These are phyloP conservation scores for Mycena filopes DNA, from an alignment of 768 basidiomycete genomes.

Conservation along the genomic window DNA sequence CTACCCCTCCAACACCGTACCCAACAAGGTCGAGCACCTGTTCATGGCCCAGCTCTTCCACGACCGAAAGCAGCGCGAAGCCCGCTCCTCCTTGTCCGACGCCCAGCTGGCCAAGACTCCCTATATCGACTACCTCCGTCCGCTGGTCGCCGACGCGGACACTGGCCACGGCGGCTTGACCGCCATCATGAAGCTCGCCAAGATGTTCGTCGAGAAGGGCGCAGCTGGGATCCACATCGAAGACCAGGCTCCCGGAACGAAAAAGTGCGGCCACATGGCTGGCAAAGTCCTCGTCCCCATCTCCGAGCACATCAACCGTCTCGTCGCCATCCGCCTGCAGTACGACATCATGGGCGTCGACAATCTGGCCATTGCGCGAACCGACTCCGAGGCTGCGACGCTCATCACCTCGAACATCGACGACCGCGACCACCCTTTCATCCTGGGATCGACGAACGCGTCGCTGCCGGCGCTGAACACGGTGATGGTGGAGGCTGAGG, in stretches of 20 bases:
- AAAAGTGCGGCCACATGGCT: constrained; percentile 96
- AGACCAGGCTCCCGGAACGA: constrained; percentile 97
- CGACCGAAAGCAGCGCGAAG: constrained; percentile 94
- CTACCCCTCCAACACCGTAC: constrained; percentile 98
- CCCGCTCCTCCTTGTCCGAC: constrained; percentile 75
- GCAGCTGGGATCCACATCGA: constrained; percentile 98
- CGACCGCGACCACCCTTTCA: constrained; percentile 96
- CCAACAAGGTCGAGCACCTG: constrained; percentile 97
- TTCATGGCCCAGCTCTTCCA: constrained; percentile 99
- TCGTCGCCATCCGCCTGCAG: constrained; percentile 96
- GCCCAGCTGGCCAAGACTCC: constrained; percentile 78
- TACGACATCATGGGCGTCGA: constrained; percentile 99
- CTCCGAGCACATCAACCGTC: constrained; percentile 96
- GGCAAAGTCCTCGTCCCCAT: constrained; percentile 98
- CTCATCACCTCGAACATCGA: constrained; percentile 97
- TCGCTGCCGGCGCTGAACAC: constrained; percentile 74
- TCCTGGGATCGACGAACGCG: constrained; percentile 90
- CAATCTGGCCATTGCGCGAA: constrained; percentile 92
- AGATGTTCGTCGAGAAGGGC: constrained; percentile 98
- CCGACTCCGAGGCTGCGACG: constrained; percentile 97
- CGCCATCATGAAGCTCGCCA: constrained; percentile 98
- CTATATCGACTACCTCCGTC: constrained; percentile 89
- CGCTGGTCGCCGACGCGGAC: constrained; percentile 96
- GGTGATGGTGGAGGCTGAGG: constrained; percentile 88
- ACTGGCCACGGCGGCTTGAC: constrained; percentile 98